Evolutionary conservation across 768 basidiomycete genomes (phyloP).

Genomic region (Pisolithus marmoratus): DNA sequence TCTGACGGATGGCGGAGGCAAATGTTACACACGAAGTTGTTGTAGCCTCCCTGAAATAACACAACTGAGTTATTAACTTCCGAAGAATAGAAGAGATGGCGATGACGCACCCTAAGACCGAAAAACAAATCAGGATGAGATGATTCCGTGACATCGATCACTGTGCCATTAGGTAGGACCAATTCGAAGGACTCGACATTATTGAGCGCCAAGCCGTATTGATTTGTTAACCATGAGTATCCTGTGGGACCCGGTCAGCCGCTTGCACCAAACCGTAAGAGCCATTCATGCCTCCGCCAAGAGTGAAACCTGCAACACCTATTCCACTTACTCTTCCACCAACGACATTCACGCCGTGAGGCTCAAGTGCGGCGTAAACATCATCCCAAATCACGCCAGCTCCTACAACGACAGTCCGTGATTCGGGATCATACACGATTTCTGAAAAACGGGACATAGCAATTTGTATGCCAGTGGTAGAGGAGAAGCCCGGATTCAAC

Average conservation of each 20-base stretch:
- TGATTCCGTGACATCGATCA: conserved; percentile 28
- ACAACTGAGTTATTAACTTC: no score
- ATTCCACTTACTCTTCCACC: conserved; percentile 53
- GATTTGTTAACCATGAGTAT: conserved; percentile 59
- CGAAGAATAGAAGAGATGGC: neutral
- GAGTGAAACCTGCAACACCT: conserved; percentile 51
- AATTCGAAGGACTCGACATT: conserved; percentile 51
- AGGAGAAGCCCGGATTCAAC: conserved; percentile 49
- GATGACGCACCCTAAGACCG: conserved; percentile 33
- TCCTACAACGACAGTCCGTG: conserved; percentile 35
- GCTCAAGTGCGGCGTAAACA: conserved; percentile 49
- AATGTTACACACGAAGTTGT: conserved; percentile 44
- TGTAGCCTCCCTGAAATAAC: conserved; percentile 47
- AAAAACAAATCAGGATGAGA: conserved; percentile 37
- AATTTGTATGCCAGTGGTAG: conserved; percentile 52
- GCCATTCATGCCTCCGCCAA: conserved; percentile 46
- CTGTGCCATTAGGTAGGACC: conserved; percentile 47
- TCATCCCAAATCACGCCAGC: conserved; percentile 56
- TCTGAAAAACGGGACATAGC: conserved; percentile 44
- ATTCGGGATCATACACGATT: conserved; percentile 33
- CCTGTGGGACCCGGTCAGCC: conserved; percentile 24
- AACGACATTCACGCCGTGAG: conserved; percentile 47
- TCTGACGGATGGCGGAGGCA: neutral
- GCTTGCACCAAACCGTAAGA: neutral
- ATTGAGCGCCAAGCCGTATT: conserved; percentile 53